Evolutionary conservation across 352 stramenopile species (phyloP).

Genomic region (Pythium chondricola): DNA sequence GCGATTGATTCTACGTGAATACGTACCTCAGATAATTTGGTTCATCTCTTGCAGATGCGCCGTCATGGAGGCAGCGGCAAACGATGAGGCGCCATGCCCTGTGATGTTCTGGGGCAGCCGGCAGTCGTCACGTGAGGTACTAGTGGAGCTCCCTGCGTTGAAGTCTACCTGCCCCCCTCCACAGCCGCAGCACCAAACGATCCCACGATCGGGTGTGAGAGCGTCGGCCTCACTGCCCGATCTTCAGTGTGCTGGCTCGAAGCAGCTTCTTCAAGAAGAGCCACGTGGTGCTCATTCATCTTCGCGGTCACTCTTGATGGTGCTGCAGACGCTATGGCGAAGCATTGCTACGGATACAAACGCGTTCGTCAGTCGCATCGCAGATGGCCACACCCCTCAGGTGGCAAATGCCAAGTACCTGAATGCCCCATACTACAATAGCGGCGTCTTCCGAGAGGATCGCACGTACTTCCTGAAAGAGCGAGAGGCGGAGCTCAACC

Average conservation of each 20-base stretch:
- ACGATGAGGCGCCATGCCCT: too few relatives aligned
- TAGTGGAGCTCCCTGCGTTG: too few relatives aligned
- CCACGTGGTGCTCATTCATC: conserved; percentile 9
- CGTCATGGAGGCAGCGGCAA: too few relatives aligned
- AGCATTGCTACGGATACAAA: conserved; percentile 32
- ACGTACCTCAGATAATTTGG: too few relatives aligned
- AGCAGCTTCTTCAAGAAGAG: background rate
- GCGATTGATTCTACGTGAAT: too few relatives aligned
- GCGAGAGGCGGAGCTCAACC: conserved; percentile 5
- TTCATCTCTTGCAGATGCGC: too few relatives aligned
- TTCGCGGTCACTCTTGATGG: conserved; percentile 27
- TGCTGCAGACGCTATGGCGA: conserved; percentile 43
- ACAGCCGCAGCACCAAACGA: too few relatives aligned
- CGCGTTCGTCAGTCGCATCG: conserved; percentile 26
- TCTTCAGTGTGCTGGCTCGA: background rate
- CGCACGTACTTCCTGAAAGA: conserved; percentile 14
- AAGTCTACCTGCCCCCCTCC: too few relatives aligned
- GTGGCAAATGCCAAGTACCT: conserved; percentile 8
- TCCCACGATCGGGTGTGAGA: too few relatives aligned
- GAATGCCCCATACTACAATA: conserved; percentile 3
- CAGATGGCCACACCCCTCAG: background rate
- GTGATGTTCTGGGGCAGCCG: background rate
- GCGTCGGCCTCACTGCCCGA: too few relatives aligned
- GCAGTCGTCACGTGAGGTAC: too few relatives aligned
- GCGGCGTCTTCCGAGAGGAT: conserved; percentile 13